Evolutionary conservation across 2,329 filamentous ascomycete genomes (phyloP).

Genomic region (Aureobasidium mangrovei): DNA sequence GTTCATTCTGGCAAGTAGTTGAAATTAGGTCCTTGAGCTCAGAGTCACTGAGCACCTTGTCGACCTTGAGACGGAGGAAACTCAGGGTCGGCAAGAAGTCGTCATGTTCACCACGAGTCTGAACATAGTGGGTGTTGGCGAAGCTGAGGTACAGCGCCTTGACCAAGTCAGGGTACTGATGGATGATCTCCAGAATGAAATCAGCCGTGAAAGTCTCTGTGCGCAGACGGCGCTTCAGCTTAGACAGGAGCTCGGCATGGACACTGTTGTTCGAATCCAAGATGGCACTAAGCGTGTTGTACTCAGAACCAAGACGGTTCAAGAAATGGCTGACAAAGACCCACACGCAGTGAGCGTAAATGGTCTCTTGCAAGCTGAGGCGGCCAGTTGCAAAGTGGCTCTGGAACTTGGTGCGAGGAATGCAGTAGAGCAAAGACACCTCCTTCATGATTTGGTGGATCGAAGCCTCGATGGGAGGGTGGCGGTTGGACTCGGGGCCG

Average conservation of each 20-base stretch:
- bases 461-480: slow-evolving; percentile 81
- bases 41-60: slow-evolving; percentile 66
- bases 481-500: slow-evolving; percentile 45
- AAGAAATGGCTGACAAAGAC: slow-evolving; percentile 97
- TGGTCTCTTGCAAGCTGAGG: slow-evolving; percentile 88
- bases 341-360: slow-evolving; percentile 96
- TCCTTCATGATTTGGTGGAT: slow-evolving; percentile 99
- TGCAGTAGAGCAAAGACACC: slow-evolving; percentile 91
- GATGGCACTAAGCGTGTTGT: slow-evolving; percentile 73
- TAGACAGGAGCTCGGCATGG: slow-evolving; percentile 79
- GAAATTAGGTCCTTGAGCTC: slow-evolving; percentile 69
- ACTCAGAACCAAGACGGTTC: slow-evolving; percentile 88
- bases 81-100: slow-evolving; percentile 63
- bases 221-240: slow-evolving; percentile 89
- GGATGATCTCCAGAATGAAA: slow-evolving; percentile 96
- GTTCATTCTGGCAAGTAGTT: slow-evolving; percentile 78
- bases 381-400: slow-evolving; percentile 75
- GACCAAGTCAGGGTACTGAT: slow-evolving; percentile 77
- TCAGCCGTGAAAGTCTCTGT: slow-evolving; percentile 97
- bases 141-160: slow-evolving; percentile 86
- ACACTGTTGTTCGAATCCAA: slow-evolving; percentile 72
- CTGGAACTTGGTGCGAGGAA: slow-evolving; percentile 96
- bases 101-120: slow-evolving; percentile 54
- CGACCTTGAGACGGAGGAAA: slow-evolving; percentile 56
- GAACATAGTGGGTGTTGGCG: slow-evolving; percentile 73